A percentile compares a stretch with the other conserved stretches of the same genome.
These are phyloP conservation scores for Paspalum notatum DNA, from an alignment of 176 grass and related monocot genomes.

Conservation along the genomic window DNA sequence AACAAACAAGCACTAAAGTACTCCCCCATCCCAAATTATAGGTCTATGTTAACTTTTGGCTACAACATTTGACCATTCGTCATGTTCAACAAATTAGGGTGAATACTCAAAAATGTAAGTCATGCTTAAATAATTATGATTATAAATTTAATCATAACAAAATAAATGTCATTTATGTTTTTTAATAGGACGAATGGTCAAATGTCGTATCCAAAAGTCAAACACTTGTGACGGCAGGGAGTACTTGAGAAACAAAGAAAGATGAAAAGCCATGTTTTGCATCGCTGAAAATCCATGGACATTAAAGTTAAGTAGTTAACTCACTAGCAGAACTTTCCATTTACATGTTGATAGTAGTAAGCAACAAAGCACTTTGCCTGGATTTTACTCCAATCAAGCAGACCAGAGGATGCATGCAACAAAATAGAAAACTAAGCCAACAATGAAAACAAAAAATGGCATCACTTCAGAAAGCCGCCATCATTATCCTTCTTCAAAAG, in stretches of 20 bases:
- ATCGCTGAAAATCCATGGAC: not conserved
- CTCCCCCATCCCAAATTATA: too few species aligned
- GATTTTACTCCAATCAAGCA: not conserved
- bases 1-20: not conserved
- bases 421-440: not conserved
- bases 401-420: not conserved
- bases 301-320: not conserved
- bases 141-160: too few species aligned
- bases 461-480: not conserved
- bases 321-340: not conserved
- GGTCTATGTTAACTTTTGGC: too few species aligned
- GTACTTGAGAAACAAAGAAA: conserved; percentile 2
- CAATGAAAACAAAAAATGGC: not conserved
- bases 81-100: too few species aligned
- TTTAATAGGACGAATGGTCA: too few species aligned
- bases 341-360: not conserved
- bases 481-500: conserved; percentile 1
- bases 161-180: too few species aligned
- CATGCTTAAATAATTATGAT: too few species aligned
- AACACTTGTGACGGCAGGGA: too few species aligned
- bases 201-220: too few species aligned
- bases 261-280: not conserved
- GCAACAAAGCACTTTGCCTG: not conserved
- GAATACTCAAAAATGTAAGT: too few species aligned
- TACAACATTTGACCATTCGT: too few species aligned